A percentile compares a stretch with the other conserved stretches of the same genome.
These are phyloP conservation scores for Trichoderma sp. DNA, from an alignment of 2,329 filamentous ascomycete species.

Conservation along the genomic window DNA sequence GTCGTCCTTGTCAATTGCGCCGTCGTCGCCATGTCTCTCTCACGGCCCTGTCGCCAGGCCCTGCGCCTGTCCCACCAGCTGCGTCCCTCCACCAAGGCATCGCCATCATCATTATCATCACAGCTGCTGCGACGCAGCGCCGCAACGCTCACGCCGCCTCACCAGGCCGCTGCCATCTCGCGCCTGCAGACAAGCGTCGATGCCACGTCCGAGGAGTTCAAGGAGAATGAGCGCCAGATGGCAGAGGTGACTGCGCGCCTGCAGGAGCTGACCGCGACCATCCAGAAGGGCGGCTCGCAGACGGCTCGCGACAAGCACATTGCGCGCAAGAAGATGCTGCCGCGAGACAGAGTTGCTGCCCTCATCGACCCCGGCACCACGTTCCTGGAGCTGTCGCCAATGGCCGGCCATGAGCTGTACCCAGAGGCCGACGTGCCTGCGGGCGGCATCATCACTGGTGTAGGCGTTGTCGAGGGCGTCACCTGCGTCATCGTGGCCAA, in stretches of 20 bases:
- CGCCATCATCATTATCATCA: slow-evolving; percentile 19
- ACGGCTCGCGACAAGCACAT: slow-evolving; percentile 87
- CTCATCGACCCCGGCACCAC: slow-evolving; percentile 85
- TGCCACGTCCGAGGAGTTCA: slow-evolving; percentile 71
- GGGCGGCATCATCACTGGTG: slow-evolving; percentile 87
- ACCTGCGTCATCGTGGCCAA: slow-evolving; percentile 93
- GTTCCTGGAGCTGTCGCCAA: slow-evolving; percentile 89
- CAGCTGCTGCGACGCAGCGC: slow-evolving; percentile 40
- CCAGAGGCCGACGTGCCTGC: slow-evolving; percentile 82
- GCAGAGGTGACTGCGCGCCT: slow-evolving; percentile 66
- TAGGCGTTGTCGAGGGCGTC: slow-evolving; percentile 86
- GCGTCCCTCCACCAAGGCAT: slow-evolving; percentile 26
- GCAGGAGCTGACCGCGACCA: slow-evolving; percentile 64
- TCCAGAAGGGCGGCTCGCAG: slow-evolving; percentile 71
- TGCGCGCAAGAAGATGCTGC: slow-evolving; percentile 87
- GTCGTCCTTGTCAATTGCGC: background rate
- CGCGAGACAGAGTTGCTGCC: slow-evolving; percentile 81
- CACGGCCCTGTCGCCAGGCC: slow-evolving; percentile 45
- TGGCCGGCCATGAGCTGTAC: slow-evolving; percentile 85
- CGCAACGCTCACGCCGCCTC: slow-evolving; percentile 74
- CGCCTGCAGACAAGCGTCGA: slow-evolving; percentile 75
- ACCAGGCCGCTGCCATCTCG: slow-evolving; percentile 81
- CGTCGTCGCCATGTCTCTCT: slow-evolving; percentile 43
- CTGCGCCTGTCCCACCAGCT: slow-evolving; percentile 39
- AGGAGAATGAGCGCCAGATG: slow-evolving; percentile 79